Evolutionary conservation across 2,329 filamentous ascomycete genomes (phyloP).

Genomic region (Iodosphaeria phyllophila): DNA sequence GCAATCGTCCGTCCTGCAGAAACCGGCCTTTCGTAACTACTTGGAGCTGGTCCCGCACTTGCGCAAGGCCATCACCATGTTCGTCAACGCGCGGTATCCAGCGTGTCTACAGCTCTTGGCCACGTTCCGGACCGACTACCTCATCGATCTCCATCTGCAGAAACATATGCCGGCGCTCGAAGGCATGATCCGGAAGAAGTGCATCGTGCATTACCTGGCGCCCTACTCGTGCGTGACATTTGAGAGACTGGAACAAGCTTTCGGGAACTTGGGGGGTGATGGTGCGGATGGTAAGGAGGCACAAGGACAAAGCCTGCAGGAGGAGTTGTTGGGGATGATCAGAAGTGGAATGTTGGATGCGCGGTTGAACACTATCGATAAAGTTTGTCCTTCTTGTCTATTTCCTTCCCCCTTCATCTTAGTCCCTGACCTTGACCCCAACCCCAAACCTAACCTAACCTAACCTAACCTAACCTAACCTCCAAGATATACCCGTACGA

Average conservation of each 20-base stretch:
- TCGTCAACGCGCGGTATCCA: conserved; percentile 80
- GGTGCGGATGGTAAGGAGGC: too few relatives aligned
- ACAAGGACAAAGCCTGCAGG: conserved; percentile 47
- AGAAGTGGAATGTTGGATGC: conserved; percentile 51
- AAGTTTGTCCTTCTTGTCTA: conserved; percentile 21
- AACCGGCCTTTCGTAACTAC: conserved; percentile 62
- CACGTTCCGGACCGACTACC: conserved; percentile 64
- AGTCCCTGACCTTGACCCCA: too few relatives aligned
- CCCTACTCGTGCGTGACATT: conserved; percentile 81
- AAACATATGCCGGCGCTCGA: conserved; percentile 55
- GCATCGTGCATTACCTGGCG: conserved; percentile 81
- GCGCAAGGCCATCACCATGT: conserved; percentile 73
- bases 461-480: too few relatives aligned
- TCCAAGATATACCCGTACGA: too few relatives aligned
- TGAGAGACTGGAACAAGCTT: conserved; percentile 58
- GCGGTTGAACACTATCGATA: conserved; percentile 68
- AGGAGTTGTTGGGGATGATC: conserved; percentile 68
- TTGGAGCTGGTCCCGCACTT: conserved; percentile 89
- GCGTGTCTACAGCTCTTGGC: conserved; percentile 70
- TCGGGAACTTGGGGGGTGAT: conserved; percentile 44
- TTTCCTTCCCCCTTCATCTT: too few relatives aligned
- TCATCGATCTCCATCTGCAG: conserved; percentile 76
- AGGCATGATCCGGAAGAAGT: conserved; percentile 63
- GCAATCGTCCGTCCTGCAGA: conserved; percentile 61
- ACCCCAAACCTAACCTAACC: too few relatives aligned